phyloP scores from a whole-genome alignment of 176 grass and related monocot species.

The Puccinellia tenuiflora region DNA sequence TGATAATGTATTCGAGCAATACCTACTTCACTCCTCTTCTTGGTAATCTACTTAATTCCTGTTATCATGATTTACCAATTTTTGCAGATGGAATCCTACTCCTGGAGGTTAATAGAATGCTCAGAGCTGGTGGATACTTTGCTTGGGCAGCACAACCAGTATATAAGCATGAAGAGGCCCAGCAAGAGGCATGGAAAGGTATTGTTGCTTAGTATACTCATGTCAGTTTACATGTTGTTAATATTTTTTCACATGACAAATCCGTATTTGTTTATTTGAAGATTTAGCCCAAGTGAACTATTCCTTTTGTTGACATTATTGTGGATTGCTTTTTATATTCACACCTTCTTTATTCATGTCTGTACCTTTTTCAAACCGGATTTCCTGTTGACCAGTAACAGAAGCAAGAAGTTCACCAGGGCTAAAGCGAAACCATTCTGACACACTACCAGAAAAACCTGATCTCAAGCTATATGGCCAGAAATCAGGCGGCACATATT shows the following conservation, averaged over 20 bases:
- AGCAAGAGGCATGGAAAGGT: slow-evolving; percentile 95
- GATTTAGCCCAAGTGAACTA: background rate
- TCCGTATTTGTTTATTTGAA: background rate
- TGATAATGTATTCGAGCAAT: background rate
- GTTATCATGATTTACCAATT: slow-evolving; percentile 9
- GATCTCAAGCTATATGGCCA: background rate
- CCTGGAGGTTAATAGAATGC: slow-evolving; percentile 95
- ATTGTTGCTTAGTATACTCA: background rate
- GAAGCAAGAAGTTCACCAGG: background rate
- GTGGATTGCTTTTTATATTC: background rate
- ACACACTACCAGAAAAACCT: background rate
- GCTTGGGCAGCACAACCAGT: slow-evolving; percentile 96
- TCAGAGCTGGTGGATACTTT: slow-evolving; percentile 94
- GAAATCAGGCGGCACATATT: background rate
- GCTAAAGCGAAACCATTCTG: background rate
- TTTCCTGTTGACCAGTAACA: background rate
- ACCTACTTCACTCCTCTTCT: background rate
- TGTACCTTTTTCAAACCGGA: background rate
- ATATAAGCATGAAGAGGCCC: slow-evolving; percentile 93
- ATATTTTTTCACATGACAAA: background rate
- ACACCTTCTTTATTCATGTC: background rate
- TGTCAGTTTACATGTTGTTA: background rate
- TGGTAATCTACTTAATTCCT: background rate
- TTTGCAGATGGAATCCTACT: slow-evolving; percentile 84
- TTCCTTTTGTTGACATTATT: background rate